Percentiles rank a stretch among this genome's conserved stretches.
phyloP scores from a whole-genome alignment of 208 protist species.

The Porcisia hertigi region DNA sequence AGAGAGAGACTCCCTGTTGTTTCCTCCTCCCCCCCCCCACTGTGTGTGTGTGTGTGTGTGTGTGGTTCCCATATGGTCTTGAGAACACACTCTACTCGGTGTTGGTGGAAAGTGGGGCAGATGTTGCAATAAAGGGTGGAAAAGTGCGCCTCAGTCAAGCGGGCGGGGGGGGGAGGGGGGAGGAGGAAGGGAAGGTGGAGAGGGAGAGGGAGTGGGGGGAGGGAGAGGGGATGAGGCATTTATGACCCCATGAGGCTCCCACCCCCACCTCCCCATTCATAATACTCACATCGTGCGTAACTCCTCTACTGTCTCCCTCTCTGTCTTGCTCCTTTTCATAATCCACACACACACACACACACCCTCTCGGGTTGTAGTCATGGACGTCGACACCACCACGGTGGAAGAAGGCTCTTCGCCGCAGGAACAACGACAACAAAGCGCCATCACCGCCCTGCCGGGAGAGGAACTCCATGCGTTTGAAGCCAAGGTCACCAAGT shows the following conservation, averaged over 20 bases:
- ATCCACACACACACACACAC: neutral
- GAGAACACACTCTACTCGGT: neutral
- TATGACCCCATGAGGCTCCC: neutral
- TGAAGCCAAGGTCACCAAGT: conserved; percentile 48
- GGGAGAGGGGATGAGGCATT: no score
- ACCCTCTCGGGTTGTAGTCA: neutral
- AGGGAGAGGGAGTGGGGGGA: no score
- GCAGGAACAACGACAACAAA: neutral
- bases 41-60: no score
- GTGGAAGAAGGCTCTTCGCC: neutral
- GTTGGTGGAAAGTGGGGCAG: neutral
- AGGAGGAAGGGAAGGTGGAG: no score
- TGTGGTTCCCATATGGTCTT: neutral
- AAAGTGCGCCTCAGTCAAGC: neutral
- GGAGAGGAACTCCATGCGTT: conserved; percentile 51
- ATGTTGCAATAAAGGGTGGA: neutral
- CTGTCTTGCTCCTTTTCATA: no score
- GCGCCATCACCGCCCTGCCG: neutral
- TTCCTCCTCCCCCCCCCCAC: no score
- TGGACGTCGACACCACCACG: neutral
- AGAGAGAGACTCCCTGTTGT: neutral
- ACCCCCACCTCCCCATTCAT: neutral
- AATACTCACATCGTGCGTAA: neutral
- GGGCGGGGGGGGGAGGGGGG: neutral
- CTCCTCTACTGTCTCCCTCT: neutral